These are phyloP conservation scores for Neofusicoccum ribis DNA, from an alignment of 2,329 filamentous ascomycete genomes.

Conservation along the genomic window DNA sequence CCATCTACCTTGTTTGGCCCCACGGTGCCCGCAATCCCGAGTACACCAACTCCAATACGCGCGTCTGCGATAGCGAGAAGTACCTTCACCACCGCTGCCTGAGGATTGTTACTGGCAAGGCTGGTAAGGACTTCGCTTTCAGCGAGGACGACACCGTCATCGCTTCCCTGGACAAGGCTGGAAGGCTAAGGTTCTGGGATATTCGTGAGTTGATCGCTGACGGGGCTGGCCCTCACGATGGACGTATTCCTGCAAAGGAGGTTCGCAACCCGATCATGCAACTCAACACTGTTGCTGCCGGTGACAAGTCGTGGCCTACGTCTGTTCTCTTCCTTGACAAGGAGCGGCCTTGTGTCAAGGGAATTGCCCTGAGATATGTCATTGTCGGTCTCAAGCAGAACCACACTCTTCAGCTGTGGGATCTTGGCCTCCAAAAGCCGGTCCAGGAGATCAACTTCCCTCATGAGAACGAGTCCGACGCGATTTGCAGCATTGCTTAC, in stretches of 20 bases:
- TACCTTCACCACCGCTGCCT: slow-evolving; percentile 84
- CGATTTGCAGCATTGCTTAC: slow-evolving; percentile 96
- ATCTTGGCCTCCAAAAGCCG: slow-evolving; percentile 89
- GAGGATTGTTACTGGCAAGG: slow-evolving; percentile 95
- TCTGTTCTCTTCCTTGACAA: slow-evolving; percentile 97
- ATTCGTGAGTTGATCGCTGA: slow-evolving; percentile 67
- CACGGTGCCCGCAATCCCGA: slow-evolving; percentile 52
- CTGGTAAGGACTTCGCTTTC: slow-evolving; percentile 96
- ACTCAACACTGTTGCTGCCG: slow-evolving; percentile 79
- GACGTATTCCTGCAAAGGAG: slow-evolving; percentile 56
- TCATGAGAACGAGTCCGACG: slow-evolving; percentile 92
- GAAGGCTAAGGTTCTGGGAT: slow-evolving; percentile 97
- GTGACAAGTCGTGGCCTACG: slow-evolving; percentile 94
- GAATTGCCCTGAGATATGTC: slow-evolving; percentile 87
- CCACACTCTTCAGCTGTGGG: slow-evolving; percentile 97
- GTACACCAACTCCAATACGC: slow-evolving; percentile 54
- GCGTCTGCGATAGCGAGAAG: slow-evolving; percentile 78
- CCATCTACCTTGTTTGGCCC: slow-evolving; percentile 82
- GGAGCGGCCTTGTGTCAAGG: slow-evolving; percentile 87
- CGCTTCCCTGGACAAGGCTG: slow-evolving; percentile 94
- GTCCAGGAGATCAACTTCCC: slow-evolving; percentile 97
- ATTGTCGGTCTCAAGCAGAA: slow-evolving; percentile 99
- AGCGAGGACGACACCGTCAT: slow-evolving; percentile 95
- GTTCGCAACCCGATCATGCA: slow-evolving; percentile 85
- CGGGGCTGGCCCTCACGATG: slow-evolving; percentile 38